phyloP scores from a whole-genome alignment of 768 basidiomycete genomes.

The Pleurotus sapidus region DNA sequence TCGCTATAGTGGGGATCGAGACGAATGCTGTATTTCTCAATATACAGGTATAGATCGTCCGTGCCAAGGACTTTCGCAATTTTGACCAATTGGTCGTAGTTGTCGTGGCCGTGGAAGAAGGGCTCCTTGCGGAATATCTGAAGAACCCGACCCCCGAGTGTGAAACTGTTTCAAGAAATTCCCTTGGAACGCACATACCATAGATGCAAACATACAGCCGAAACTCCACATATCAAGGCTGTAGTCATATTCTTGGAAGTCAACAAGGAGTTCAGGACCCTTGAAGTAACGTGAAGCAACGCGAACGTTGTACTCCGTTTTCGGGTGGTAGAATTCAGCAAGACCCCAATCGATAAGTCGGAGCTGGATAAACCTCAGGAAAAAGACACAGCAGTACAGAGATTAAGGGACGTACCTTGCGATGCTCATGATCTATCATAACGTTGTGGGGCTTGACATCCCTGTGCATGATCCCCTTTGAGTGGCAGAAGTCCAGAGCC shows the following conservation, averaged over 20 bases:
- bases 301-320: conserved; percentile 96
- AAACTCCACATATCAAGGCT: conserved; percentile 98
- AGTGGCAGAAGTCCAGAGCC: conserved; percentile 98
- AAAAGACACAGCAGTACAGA: neutral
- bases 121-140: conserved; percentile 99
- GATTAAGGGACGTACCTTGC: conserved; percentile 57
- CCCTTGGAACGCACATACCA: conserved; percentile 54
- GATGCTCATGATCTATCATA: conserved; percentile 98
- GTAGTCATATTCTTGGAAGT: conserved; percentile 99
- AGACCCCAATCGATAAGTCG: conserved; percentile 98
- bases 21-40: conserved; percentile 94
- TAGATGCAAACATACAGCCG: conserved; percentile 98
- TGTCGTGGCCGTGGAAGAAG: conserved; percentile 99
- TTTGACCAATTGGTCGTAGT: conserved; percentile 97
- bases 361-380: conserved; percentile 47
- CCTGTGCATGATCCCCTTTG: conserved; percentile 97
- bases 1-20: conserved; percentile 97
- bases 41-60: conserved; percentile 89
- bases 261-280: conserved; percentile 93
- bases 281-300: conserved; percentile 98
- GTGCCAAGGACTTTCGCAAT: conserved; percentile 98
- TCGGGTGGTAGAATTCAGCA: conserved; percentile 98
- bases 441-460: conserved; percentile 99
- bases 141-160: neutral
- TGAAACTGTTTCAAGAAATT: conserved; percentile 2